Evolutionary conservation across 2,329 filamentous ascomycete species (phyloP).

Genomic region (Cladophialophora chaetospira): DNA sequence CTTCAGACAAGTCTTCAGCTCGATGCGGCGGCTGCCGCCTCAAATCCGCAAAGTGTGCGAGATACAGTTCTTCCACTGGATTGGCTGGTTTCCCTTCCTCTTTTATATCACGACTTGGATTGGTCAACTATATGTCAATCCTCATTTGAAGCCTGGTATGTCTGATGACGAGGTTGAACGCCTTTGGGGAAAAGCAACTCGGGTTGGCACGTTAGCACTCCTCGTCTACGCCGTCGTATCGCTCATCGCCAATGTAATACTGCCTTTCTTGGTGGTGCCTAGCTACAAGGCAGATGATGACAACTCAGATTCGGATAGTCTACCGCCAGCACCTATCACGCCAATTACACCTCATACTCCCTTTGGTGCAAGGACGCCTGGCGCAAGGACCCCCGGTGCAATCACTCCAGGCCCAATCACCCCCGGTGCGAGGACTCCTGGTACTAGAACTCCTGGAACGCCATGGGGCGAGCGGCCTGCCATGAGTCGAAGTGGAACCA

Average conservation of each 20-base stretch:
- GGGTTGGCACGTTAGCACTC: conserved; percentile 84
- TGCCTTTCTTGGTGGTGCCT: conserved; percentile 83
- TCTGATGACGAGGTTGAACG: conserved; percentile 72
- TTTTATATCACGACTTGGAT: conserved; percentile 96
- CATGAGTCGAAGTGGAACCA: not conserved
- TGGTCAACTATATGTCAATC: conserved; percentile 88
- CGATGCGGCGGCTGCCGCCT: conserved; percentile 75
- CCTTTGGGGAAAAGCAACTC: conserved; percentile 81
- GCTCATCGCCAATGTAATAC: conserved; percentile 74
- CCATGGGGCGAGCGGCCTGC: conserved; percentile 13
- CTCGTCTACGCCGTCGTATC: conserved; percentile 86
- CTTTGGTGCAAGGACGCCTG: conserved; percentile 20
- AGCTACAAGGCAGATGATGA: conserved; percentile 61
- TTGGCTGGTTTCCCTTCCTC: conserved; percentile 92
- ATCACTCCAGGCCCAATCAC: too few relatives aligned
- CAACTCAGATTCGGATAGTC: conserved; percentile 3
- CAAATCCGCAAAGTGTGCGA: conserved; percentile 81
- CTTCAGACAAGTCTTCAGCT: conserved; percentile 74
- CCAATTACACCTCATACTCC: conserved; percentile 7
- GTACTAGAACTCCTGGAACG: conserved; percentile 19
- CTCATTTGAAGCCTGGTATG: conserved; percentile 76
- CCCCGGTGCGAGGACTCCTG: too few relatives aligned
- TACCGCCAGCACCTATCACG: conserved; percentile 6
- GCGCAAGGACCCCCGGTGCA: too few relatives aligned
- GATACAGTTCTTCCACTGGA: conserved; percentile 85